Evolutionary conservation across 768 basidiomycete species (phyloP), one percentile per base, ranked within the genome.

Genomic region (Suillus clintonianus): DNA sequence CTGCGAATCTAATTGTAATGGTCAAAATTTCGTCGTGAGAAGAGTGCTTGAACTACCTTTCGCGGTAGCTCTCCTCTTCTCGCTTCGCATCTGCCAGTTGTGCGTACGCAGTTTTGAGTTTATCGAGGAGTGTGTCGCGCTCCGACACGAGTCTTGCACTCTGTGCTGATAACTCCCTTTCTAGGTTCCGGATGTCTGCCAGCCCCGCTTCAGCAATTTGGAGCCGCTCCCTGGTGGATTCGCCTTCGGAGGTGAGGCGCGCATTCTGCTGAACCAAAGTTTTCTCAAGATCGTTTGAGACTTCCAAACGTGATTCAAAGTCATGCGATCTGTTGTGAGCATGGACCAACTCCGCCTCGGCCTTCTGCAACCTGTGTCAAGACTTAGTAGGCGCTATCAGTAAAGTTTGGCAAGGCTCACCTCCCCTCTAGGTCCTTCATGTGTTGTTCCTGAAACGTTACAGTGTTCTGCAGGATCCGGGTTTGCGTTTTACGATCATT

Each of bases 361-460:
- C 65, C 43, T 63, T 71, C 58, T 41, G 67, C 74, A 53, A 42
- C 59, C 51, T 41, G 36, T 27, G 22, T 37, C 11, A 41, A 30
- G 59, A 53, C 60, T 69, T 43, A 74, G 64, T 62, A 51, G 62
- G 57, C 30, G 24, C 30, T 17, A 37, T 22, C 10, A 1, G 22
- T 8, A 32, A 51, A 61, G 8, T 24, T 54, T 34, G 43, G 37
- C 32, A 45, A 54, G 14, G 37, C 43, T 48, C 71, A 76, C 74
- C 71, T 73, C 51, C 65, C 59, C 62, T 77, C 74, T 45, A 71
- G 47, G 22, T 57, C 62, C 51, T 69, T 72, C 45, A 68, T 48
- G n/a, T 69, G 70, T 27, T 63, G 71, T 65, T 76, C 74, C 48
- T 77, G 74, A 59, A 72, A 72, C 0, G 72, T 67, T 39, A 71